Conservation (phyloP, 2,329 filamentous ascomycete species). For the Hirsutella thompsonii region DNA sequence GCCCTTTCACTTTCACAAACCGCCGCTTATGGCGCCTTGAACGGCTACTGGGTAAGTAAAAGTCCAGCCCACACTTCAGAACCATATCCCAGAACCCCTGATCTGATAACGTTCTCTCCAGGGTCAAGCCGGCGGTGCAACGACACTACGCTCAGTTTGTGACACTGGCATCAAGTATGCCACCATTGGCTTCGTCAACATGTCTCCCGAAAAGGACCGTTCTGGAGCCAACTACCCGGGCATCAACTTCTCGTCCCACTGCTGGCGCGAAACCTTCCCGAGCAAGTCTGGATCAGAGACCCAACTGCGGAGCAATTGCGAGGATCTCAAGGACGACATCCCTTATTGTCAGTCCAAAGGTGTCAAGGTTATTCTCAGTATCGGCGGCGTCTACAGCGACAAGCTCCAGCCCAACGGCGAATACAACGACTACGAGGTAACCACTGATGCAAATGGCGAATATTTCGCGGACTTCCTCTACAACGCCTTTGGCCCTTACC, state of each 20-base stretch:
- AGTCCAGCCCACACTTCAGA: background rate
- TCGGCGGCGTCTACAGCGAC: slow-evolving; percentile 20
- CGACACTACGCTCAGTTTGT: slow-evolving; percentile 21
- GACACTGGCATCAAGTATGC: slow-evolving; percentile 23
- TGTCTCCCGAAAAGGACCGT: slow-evolving; percentile 20
- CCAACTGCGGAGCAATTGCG: slow-evolving; percentile 21
- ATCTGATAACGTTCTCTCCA: slow-evolving; percentile 4
- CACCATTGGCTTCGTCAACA: slow-evolving; percentile 24
- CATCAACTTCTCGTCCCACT: slow-evolving; percentile 27
- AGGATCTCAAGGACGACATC: slow-evolving; percentile 23
- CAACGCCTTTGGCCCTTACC: slow-evolving; percentile 23
- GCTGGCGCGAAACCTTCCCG: slow-evolving; percentile 14
- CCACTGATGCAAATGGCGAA: slow-evolving; percentile 15
- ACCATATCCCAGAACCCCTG: background rate
- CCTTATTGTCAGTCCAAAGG: slow-evolving; percentile 25
- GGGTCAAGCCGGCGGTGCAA: slow-evolving; percentile 22
- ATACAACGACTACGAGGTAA: slow-evolving; percentile 20
- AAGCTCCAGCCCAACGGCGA: background rate
- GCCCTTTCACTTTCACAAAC: slow-evolving; percentile 11
- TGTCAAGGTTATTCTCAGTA: slow-evolving; percentile 29
- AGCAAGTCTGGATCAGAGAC: slow-evolving; percentile 12
- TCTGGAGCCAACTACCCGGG: slow-evolving; percentile 19
- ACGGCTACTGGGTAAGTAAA: slow-evolving; percentile 26
- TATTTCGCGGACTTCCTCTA: slow-evolving; percentile 26
- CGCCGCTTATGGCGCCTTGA: slow-evolving; percentile 17